Evolutionary conservation across 768 basidiomycete genomes (phyloP), one percentile per base, ranked within the genome.

Genomic region (Xerocomellus amylosporus): DNA sequence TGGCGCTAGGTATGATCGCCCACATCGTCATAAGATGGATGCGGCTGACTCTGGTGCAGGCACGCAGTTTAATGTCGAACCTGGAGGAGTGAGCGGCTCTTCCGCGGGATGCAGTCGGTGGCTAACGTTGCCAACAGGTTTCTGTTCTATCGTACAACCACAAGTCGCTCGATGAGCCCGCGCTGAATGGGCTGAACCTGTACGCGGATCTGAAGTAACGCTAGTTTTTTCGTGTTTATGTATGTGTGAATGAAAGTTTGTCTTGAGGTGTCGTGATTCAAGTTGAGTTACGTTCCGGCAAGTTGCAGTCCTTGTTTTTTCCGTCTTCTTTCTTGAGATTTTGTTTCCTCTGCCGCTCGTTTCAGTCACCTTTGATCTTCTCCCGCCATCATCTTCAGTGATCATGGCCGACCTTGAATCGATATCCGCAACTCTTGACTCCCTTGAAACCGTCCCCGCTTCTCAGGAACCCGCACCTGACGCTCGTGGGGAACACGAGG

Each of bases 61-160:
- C 14, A 85, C 85, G 3, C 85, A 86, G 68, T 90, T 93, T 71
- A 87, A 87, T 53, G 85, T 91, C n/a, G 90, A 90, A 65, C 85
- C 92, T 13, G 89, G 86, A 65, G 87, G 89, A 51, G 87, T 92
- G 73, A 66, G 80, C 67, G 9, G 12, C 37, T 46, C 50, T 55
- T 48, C 41, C 44, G 28, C 33, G 4, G 33, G 5, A 43, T 20
- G 43, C 5, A 8, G 53, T 19, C 13, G 14, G 2, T 49, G 38
- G 42, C 56, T 64, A 9, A 61, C 59, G 45, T 43, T 40, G 20
- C 41, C 41, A 14, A 37, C 56, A 92, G 90, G 79, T 93, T 51
- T 82, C 88, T 14, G 79, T 93, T 20, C 75, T 95, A 24, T 81
- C 88, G 26, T 96, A 97, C 70, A 92, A 93, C 62, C 93, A 95